Conservation (phyloP, 1,284 basidiomycete species). For the Ustilago lituana region DNA sequence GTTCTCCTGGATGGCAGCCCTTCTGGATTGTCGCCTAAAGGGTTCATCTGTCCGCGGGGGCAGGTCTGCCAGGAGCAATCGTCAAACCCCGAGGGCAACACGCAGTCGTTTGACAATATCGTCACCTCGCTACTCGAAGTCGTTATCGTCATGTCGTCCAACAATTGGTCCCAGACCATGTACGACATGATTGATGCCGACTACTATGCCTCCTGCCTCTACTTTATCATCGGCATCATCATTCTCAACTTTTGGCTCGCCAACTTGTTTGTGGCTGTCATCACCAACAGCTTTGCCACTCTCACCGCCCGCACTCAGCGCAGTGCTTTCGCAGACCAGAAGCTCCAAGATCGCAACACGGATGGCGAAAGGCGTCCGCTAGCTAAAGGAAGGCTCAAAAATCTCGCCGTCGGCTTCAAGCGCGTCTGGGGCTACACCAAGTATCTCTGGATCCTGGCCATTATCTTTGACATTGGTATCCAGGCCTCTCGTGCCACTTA, state of each 20-base stretch:
- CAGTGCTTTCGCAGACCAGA: slow-evolving; percentile 83
- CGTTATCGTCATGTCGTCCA: slow-evolving; percentile 80
- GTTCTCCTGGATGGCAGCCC: slow-evolving; percentile 27
- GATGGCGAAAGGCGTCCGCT: slow-evolving; percentile 19
- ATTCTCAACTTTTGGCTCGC: slow-evolving; percentile 72
- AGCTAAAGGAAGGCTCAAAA: slow-evolving; percentile 30
- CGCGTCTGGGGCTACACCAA: slow-evolving; percentile 61
- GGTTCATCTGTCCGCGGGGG: slow-evolving; percentile 65
- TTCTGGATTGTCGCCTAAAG: slow-evolving; percentile 50
- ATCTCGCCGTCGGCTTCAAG: slow-evolving; percentile 59
- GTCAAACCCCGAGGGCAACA: slow-evolving; percentile 76
- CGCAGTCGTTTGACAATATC: slow-evolving; percentile 90
- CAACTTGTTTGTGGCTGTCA: slow-evolving; percentile 94
- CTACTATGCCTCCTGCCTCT: slow-evolving; percentile 85
- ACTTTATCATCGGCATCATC: slow-evolving; percentile 79
- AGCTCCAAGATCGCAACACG: slow-evolving; percentile 20
- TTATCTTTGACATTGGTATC: slow-evolving; percentile 73
- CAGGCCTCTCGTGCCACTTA: slow-evolving; percentile 79
- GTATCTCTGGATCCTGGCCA: slow-evolving; percentile 73
- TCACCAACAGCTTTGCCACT: slow-evolving; percentile 91
- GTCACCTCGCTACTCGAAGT: slow-evolving; percentile 84
- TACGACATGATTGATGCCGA: slow-evolving; percentile 91
- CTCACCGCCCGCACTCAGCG: slow-evolving; percentile 88
- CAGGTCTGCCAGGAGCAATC: slow-evolving; percentile 64
- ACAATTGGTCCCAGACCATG: slow-evolving; percentile 75